phyloP scores from a whole-genome alignment of 2,329 filamentous ascomycete genomes.

The Xylariaceae sp. region DNA sequence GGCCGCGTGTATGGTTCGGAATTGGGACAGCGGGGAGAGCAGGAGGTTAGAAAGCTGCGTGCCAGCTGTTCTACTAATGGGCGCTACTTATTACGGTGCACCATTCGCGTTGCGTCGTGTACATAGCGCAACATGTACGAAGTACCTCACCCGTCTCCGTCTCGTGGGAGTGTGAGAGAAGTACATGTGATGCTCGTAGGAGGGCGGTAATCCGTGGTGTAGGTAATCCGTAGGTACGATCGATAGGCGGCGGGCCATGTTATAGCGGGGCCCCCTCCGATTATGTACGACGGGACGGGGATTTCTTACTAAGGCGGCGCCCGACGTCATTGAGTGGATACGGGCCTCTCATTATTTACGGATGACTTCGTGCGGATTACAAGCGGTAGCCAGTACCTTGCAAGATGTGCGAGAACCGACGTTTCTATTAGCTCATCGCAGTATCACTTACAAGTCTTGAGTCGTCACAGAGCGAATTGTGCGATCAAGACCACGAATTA shows the following conservation, averaged over 20 bases:
- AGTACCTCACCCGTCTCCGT: too few species aligned
- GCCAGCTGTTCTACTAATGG: not conserved
- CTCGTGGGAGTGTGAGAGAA: too few species aligned
- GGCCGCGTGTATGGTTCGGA: conserved; percentile 10
- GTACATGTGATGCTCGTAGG: too few species aligned
- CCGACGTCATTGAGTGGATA: conserved; percentile 13
- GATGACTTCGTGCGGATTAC: too few species aligned
- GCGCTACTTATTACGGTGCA: not conserved
- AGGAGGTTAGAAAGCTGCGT: not conserved
- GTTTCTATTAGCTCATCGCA: conserved; percentile 1
- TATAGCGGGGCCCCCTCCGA: too few species aligned
- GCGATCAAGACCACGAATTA: not conserved
- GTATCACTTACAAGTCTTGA: conserved; percentile 2
- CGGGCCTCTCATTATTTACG: too few species aligned
- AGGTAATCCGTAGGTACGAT: too few species aligned
- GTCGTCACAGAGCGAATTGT: not conserved
- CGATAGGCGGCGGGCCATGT: too few species aligned
- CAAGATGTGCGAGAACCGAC: not conserved
- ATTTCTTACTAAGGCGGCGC: not conserved
- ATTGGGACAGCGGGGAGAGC: not conserved
- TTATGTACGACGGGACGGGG: too few species aligned
- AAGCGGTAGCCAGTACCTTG: too few species aligned
- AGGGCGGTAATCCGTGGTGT: too few species aligned
- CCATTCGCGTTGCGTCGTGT: not conserved
- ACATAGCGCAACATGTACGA: too few species aligned